Evolutionary conservation across 2,329 filamentous ascomycete species (phyloP), one percentile per base, ranked within the genome.

Genomic region (Penicillium sp.): DNA sequence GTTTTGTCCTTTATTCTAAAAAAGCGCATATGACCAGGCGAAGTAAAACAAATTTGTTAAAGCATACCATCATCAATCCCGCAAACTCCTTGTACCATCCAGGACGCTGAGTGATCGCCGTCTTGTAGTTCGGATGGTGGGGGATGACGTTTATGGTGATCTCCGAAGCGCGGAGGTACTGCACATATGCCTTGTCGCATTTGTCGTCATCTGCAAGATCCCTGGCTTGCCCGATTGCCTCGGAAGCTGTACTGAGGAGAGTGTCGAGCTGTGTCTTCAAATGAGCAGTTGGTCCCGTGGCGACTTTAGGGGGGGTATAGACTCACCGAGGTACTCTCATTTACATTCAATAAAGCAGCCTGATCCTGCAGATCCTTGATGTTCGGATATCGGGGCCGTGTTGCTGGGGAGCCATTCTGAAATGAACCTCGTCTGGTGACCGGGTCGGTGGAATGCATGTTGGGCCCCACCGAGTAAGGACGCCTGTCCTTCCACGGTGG

Each of bases 121-220:
- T 80, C 27, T 85, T 83, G 72, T 87, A 96, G 60, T 93, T 90
- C 55, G 84, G 85, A 71, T 96, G 92, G 35, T 81, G 82, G 2
- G 91, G 90, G 26, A 98, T 88, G 43, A 88, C 79, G 55, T 93
- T 87, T 50, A 92, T 82, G 14, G 90, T 84, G 54, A 97, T 89
- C 56, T 92, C 87, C 58, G 85, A 92, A 11, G 93, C 91, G 61
- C 88, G 85, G 57, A 98, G 83, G 69, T 93, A 98, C 60, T 96
- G 90, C 62, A 89, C 85, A 54, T 96, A 88, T 3, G 93, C 93
- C 37, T 86, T 75, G 69, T 95, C 92, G 4, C 87, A 85, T 35
- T 75, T 65, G 27, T 72, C 66, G 26, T 67, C 63, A 39, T 75
- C 69, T 26, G 68, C 60, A 54, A 73, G 67, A 21, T 55, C 51